These are phyloP conservation scores for Pisolithus microcarpus DNA, from an alignment of 768 basidiomycete genomes.

Conservation along the genomic window DNA sequence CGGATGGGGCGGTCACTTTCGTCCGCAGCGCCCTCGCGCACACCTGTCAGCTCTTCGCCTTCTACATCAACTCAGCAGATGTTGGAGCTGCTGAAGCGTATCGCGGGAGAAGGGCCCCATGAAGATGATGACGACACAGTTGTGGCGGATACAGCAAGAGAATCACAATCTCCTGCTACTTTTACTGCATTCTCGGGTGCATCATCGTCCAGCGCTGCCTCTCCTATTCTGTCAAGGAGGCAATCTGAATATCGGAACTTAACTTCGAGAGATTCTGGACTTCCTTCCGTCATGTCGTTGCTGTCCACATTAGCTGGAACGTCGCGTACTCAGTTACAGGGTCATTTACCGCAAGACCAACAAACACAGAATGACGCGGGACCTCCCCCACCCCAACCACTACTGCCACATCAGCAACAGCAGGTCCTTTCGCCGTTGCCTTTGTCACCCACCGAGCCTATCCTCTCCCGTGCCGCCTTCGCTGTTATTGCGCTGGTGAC, in stretches of 20 bases:
- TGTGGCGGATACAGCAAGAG: constrained; percentile 33
- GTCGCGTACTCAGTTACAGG: constrained; percentile 48
- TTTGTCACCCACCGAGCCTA: constrained; percentile 12
- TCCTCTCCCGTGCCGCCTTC: constrained; percentile 42
- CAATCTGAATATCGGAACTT: constrained; percentile 46
- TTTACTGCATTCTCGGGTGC: constrained; percentile 20
- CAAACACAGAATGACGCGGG: background rate
- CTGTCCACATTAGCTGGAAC: constrained; percentile 51
- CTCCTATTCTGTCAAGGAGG: constrained; percentile 51
- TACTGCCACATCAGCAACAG: constrained; percentile 14
- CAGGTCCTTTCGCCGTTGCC: constrained; percentile 17
- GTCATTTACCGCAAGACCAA: constrained; percentile 24
- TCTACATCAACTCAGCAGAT: constrained; percentile 18
- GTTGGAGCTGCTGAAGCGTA: constrained; percentile 37
- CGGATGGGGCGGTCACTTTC: background rate
- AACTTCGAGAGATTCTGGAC: constrained; percentile 38
- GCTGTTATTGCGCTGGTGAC: constrained; percentile 59
- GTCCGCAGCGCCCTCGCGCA: background rate
- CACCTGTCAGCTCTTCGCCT: constrained; percentile 8
- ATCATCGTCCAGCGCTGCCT: constrained; percentile 31
- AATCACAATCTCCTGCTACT: constrained; percentile 30
- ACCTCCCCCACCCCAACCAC: constrained; percentile 8
- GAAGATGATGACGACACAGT: constrained; percentile 39
- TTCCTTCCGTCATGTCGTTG: constrained; percentile 59
- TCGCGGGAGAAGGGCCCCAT: constrained; percentile 29